These are phyloP conservation scores for Cinnamomum micranthum DNA, from an alignment of 164 flowering plant species.

Conservation along the genomic window DNA sequence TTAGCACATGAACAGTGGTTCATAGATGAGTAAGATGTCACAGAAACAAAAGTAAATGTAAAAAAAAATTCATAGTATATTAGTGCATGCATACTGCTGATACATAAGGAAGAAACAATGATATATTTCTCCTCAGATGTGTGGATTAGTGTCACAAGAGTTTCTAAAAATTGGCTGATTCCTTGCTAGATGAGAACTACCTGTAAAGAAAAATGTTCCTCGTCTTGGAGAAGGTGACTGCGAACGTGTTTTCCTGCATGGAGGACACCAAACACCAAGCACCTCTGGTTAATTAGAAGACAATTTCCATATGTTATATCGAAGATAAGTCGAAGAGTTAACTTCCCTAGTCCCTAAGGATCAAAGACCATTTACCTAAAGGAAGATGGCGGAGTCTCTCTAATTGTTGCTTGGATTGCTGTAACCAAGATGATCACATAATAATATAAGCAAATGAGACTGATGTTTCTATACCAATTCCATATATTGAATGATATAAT, in stretches of 20 bases:
- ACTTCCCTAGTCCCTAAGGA: not conserved
- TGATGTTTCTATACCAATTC: not conserved
- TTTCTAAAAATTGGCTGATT: not conserved
- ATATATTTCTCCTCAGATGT: no score
- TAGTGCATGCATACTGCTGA: no score
- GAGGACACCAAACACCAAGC: not conserved
- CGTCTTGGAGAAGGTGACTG: conserved; percentile 49
- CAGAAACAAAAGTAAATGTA: no score
- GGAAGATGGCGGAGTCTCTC: not conserved
- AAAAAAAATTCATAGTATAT: no score
- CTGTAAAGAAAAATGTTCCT: conserved; percentile 44
- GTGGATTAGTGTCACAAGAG: no score
- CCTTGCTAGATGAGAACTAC: conserved; percentile 7
- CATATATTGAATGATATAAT: not conserved
- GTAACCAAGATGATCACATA: conserved; percentile 5
- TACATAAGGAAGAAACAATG: no score
- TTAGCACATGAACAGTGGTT: not conserved
- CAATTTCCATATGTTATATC: not conserved
- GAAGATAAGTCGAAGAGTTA: not conserved
- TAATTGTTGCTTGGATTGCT: conserved; percentile 11
- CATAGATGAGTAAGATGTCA: no score
- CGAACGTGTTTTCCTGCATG: conserved; percentile 54
- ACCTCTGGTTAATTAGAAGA: not conserved
- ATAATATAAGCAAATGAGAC: not conserved
- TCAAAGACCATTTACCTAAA: not conserved